These are phyloP conservation scores for Vitis labrusca DNA, from an alignment of 164 flowering plant genomes.

Conservation along the genomic window DNA sequence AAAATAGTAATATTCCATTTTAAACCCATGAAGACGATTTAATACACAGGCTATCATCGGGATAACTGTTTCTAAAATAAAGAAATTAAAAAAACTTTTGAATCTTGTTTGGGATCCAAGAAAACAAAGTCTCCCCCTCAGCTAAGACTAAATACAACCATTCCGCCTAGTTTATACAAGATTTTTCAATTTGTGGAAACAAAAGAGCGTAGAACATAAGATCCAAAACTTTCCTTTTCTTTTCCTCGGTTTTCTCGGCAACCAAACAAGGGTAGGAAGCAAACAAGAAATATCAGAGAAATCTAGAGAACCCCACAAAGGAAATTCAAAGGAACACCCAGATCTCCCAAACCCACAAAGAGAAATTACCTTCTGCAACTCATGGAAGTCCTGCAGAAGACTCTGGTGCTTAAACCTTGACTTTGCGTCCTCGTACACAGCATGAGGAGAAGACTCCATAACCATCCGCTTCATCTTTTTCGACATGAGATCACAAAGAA, in stretches of 20 bases:
- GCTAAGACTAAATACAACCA: not conserved
- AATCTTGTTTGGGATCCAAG: not conserved
- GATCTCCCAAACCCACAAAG: conserved; percentile 24
- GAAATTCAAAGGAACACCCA: conserved; percentile 20
- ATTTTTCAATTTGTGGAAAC: too few relatives aligned
- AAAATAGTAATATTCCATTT: too few relatives aligned
- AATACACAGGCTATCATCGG: too few relatives aligned
- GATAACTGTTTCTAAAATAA: too few relatives aligned
- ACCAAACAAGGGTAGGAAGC: not conserved
- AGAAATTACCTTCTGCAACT: conserved; percentile 53
- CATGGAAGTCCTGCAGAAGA: conserved; percentile 71
- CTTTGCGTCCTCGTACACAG: conserved; percentile 45
- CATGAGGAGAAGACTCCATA: conserved; percentile 23
- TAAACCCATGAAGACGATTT: too few relatives aligned
- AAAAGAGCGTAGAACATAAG: not conserved
- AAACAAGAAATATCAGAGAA: not conserved
- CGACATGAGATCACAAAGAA: conserved; percentile 31
- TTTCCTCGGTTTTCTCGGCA: not conserved
- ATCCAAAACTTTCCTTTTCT: not conserved
- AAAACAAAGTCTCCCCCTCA: not conserved
- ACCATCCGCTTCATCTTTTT: conserved; percentile 54
- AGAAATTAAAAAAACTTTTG: too few relatives aligned
- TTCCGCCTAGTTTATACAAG: not conserved
- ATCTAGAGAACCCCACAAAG: not conserved
- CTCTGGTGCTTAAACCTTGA: conserved; percentile 55